These are phyloP conservation scores for Annulohypoxylon maeteangense DNA, from an alignment of 495 filamentous ascomycete genomes.

Conservation along the genomic window DNA sequence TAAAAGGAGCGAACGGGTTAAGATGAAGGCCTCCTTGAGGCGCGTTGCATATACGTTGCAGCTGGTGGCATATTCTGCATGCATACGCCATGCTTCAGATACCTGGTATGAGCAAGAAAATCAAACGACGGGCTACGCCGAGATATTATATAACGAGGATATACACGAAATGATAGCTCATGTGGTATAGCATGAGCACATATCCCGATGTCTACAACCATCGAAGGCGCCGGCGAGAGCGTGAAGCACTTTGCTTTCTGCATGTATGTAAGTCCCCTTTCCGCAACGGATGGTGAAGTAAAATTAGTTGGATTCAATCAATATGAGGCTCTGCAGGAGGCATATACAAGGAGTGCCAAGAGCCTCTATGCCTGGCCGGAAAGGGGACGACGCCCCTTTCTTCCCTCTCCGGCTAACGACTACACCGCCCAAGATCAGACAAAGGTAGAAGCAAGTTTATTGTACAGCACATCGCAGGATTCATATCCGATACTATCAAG, in stretches of 20 bases:
- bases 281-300: constrained; percentile 1
- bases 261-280: constrained; percentile 7
- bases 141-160: constrained; percentile 1
- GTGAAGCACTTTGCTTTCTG: neutral
- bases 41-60: constrained; percentile 21
- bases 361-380: neutral
- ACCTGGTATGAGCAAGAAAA: constrained; percentile 1
- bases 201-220: constrained; percentile 12
- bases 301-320: neutral
- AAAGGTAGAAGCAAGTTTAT: neutral
- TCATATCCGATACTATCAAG: constrained; percentile 7
- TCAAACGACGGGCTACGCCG: constrained; percentile 13
- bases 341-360: neutral
- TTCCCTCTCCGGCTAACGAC: neutral
- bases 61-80: constrained; percentile 26
- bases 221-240: neutral
- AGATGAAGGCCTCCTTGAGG: constrained; percentile 14
- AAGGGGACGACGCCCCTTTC: neutral
- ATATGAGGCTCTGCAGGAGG: constrained; percentile 1
- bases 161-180: constrained; percentile 33
- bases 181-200: constrained; percentile 36
- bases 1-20: neutral
- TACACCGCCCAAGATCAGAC: neutral
- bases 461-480: neutral
- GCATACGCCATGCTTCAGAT: constrained; percentile 25